Evolutionary conservation across 768 basidiomycete species (phyloP).

Genomic region (Sistotremastrum suecicum): DNA sequence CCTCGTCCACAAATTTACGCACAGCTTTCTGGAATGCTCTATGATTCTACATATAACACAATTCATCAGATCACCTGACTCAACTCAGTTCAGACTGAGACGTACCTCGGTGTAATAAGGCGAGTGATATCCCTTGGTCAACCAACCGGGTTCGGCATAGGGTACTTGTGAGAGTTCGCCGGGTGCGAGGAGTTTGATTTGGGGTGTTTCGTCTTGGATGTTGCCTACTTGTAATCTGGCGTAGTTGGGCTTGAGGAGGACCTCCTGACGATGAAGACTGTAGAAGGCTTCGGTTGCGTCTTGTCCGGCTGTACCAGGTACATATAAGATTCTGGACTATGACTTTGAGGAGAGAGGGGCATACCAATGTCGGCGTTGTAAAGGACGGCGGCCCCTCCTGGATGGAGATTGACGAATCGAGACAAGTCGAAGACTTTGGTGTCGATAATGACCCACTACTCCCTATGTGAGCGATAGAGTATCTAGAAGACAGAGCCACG

Average conservation of each 20-base stretch:
- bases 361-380: slow-evolving; percentile 62
- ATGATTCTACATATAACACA: slow-evolving; percentile 38
- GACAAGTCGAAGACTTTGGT: slow-evolving; percentile 74
- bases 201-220: slow-evolving; percentile 45
- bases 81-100: slow-evolving; percentile 1
- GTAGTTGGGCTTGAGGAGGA: slow-evolving; percentile 64
- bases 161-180: slow-evolving; percentile 66
- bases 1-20: slow-evolving; percentile 53
- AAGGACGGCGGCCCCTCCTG: slow-evolving; percentile 71
- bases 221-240: slow-evolving; percentile 61
- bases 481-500: slow-evolving; percentile 10
- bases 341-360: slow-evolving; percentile 10
- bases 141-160: slow-evolving; percentile 82
- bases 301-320: slow-evolving; percentile 43
- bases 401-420: slow-evolving; percentile 69
- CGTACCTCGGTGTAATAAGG: slow-evolving; percentile 67
- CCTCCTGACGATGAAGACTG: slow-evolving; percentile 75
- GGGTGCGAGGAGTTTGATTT: slow-evolving; percentile 30
- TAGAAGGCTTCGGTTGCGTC: slow-evolving; percentile 85
- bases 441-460: slow-evolving; percentile 73
- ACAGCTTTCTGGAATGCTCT: slow-evolving; percentile 44
- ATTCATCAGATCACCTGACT: no score
- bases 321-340: background rate
- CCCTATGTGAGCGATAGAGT: background rate
- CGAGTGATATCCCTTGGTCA: slow-evolving; percentile 51